Base-by-base conservation (phyloP, 805 yeast species). In the Candida pseudofarinosa region DNA sequence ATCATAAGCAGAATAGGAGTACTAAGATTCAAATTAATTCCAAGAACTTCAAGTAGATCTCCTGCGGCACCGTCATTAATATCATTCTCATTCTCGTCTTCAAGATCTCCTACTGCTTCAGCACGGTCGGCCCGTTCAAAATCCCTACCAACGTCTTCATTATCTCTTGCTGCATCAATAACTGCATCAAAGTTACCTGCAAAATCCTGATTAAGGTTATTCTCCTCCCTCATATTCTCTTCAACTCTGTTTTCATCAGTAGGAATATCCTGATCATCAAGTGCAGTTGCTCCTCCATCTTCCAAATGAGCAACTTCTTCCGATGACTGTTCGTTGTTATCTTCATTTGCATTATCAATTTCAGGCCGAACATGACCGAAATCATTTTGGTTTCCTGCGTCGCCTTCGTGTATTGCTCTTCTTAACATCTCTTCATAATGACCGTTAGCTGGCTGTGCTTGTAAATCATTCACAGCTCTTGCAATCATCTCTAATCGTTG, bases 1-100 rank as follows among this genome's bases (percentile, higher is more conserved):
- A 61, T 28, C 62, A 63, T 58, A 18, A 69, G 46, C 32, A 62
- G 50, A 17, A 70, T 41, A 2, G 75, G 74, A 10, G 71, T 62
- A n/a, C 53, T 43, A 16, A 69, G 32, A 38, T 65, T 61, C 28
- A 69, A 52, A 30, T 54, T 55, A 35, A 69, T 49, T 2, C 74
- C 76, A 33, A 70, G 53, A 7, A 63, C 41, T 43, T 61, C 70
- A 33, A 70, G 56, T 19, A 71, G 40, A 31, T 65, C 62, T 3
- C 59, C 62, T 15, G 48, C 45, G 1, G 47, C 60, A 3, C 44
- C 56, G n/a, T 40, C 46, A 13, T 45, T 48, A 42, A 50, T 51
- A 3, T 48, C 56, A 20, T 30, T 39, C 15, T 44, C 48, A 15
- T 42, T 43, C 3, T 18, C 19, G 15, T 44, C 52, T 3, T 42